Evolutionary conservation across 2,329 filamentous ascomycete genomes (phyloP).

Genomic region (Pseudogymnoascus sp.): DNA sequence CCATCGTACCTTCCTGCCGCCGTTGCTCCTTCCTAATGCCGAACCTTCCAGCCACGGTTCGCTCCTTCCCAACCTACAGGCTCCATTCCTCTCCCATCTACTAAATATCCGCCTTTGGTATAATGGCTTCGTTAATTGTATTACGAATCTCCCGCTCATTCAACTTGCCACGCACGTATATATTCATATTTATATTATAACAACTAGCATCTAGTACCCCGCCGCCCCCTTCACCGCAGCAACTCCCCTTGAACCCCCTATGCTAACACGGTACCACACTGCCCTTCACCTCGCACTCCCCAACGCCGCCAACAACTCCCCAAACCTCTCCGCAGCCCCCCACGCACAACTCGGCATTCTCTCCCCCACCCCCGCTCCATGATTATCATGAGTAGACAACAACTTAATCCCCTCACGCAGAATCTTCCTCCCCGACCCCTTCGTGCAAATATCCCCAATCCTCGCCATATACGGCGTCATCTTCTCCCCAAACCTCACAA

Average conservation of each 20-base stretch:
- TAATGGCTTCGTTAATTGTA: background rate
- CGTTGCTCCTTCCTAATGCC: background rate
- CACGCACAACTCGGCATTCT: background rate
- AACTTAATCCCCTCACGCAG: slow-evolving; percentile 12
- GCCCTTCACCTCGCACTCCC: background rate
- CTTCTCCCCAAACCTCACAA: slow-evolving; percentile 11
- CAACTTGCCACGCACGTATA: background rate
- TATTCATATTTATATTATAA: background rate
- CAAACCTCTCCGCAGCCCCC: slow-evolving; percentile 5
- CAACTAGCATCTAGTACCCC: background rate
- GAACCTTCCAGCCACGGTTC: background rate
- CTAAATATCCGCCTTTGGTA: no score
- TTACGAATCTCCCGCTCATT: background rate
- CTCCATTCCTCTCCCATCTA: no score
- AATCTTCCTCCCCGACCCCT: slow-evolving; percentile 10
- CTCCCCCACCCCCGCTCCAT: background rate
- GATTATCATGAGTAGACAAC: slow-evolving; percentile 4
- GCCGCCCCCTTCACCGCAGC: background rate
- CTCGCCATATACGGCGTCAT: slow-evolving; percentile 15
- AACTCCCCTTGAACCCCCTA: background rate
- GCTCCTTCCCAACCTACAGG: background rate
- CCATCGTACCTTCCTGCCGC: background rate
- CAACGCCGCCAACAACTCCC: background rate
- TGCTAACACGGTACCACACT: background rate
- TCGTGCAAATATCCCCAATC: slow-evolving; percentile 13